These are phyloP conservation scores for Papiliotrema flavescens DNA, from an alignment of 1,284 basidiomycete species.

Conservation along the genomic window DNA sequence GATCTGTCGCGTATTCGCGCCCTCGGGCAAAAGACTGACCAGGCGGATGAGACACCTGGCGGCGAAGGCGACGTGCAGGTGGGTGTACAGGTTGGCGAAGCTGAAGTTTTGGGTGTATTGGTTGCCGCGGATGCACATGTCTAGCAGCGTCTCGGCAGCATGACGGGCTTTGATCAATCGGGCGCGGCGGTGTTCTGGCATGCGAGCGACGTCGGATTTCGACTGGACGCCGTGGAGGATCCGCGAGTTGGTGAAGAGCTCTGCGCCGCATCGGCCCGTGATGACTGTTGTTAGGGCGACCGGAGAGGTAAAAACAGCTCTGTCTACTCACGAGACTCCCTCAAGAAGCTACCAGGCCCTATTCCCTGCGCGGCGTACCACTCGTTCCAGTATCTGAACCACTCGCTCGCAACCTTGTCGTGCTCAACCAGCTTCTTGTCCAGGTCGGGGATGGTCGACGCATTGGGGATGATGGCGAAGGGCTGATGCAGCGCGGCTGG, in stretches of 20 bases:
- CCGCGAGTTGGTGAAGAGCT: slow-evolving; percentile 31
- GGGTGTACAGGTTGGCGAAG: slow-evolving; percentile 30
- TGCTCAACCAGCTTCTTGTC: slow-evolving; percentile 38
- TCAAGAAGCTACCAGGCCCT: slow-evolving; percentile 16
- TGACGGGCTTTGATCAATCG: slow-evolving; percentile 25
- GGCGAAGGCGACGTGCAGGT: slow-evolving; percentile 38
- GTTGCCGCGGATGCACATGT: slow-evolving; percentile 22
- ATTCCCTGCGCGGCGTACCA: slow-evolving; percentile 19
- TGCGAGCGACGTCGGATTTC: slow-evolving; percentile 21
- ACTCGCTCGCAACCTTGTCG: slow-evolving; percentile 33
- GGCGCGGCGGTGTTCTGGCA: slow-evolving; percentile 20
- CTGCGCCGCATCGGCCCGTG: slow-evolving; percentile 13
- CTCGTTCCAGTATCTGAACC: slow-evolving; percentile 45
- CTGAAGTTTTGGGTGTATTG: slow-evolving; percentile 27
- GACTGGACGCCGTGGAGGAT: slow-evolving; percentile 30
- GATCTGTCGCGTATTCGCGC: slow-evolving; percentile 32
- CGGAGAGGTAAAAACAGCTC: no score
- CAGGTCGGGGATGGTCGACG: slow-evolving; percentile 28
- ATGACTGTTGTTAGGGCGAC: slow-evolving; percentile 12
- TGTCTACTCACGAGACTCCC: slow-evolving; percentile 22
- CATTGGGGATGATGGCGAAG: slow-evolving; percentile 28
- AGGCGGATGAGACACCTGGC: slow-evolving; percentile 41
- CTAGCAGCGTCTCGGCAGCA: slow-evolving; percentile 25
- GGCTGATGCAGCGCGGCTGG: slow-evolving; percentile 38
- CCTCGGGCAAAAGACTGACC: slow-evolving; percentile 35